Base-by-base conservation (phyloP, 495 filamentous ascomycete genomes). In the Ramalina peruviana region DNA sequence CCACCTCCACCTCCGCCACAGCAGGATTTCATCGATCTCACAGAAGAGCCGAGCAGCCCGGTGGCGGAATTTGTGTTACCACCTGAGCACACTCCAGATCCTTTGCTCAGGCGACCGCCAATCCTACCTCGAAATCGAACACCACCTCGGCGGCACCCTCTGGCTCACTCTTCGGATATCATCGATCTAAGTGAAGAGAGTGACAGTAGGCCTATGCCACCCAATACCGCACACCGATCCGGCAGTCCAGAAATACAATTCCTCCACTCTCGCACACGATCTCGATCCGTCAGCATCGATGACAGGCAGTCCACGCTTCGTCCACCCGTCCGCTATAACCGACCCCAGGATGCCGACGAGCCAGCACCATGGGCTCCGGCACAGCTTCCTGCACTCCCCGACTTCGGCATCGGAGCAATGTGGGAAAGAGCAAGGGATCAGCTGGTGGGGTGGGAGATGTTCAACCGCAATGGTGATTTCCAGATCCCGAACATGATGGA, bases 21-120 rank as follows among this genome's bases (percentile, higher is more conserved):
- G 17, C 65, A 63, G 15, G 63, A 67, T 25, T 63, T 78, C 6
- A 78, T 81, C 17, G 77, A 81, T 55, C 58, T 81, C 19, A 80
- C 76, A 4, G 64, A 68, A 11, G 74, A 76, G 6, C 58, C 65
- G 2, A 72, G 72, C 26, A 51, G 43, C 20, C 64, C 67, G 3
- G 61, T 64, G 26, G 61, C 65, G 9, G 58, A 23, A 2, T 48
- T 48, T 23, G 45, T 37, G 10, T 27, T 48, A 36, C 45, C 45
- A 20, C 45, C 45, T 36, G 45, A 48, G 37, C 25, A 36, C 33
- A 36, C 45, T 7, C 45, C 45, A 1, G 45, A 48, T 48, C 45
- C 45, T 16, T 23, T 48, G 26, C 26, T 37, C 15, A 7, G 45
- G 15, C 21, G 45, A 27, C 45, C 45, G 19, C 44, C 23, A 48